Conservation (phyloP, 1,139 yeast species). For the Petasospora fabianii region DNA sequence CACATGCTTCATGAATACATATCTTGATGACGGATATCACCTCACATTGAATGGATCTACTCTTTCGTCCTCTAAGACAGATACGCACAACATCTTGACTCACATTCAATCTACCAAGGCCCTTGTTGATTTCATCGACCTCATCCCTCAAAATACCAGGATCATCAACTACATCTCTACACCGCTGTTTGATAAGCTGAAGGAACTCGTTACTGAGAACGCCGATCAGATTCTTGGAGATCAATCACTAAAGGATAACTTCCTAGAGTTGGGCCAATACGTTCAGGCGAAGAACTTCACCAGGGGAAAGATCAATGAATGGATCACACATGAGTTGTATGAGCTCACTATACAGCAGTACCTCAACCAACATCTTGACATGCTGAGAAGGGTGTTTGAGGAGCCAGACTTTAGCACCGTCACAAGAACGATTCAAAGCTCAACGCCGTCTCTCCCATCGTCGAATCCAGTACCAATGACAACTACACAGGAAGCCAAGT, state of each 20-base stretch:
- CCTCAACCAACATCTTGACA: slow-evolving; percentile 19
- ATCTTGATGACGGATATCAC: slow-evolving; percentile 7
- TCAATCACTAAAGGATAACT: slow-evolving; percentile 8
- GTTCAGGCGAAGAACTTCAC: slow-evolving; percentile 15
- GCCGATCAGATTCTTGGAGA: slow-evolving; percentile 15
- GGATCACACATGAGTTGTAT: slow-evolving; percentile 23
- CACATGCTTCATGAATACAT: slow-evolving; percentile 9
- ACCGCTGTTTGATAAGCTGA: slow-evolving; percentile 21
- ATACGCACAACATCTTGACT: slow-evolving; percentile 1
- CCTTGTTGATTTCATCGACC: slow-evolving; percentile 18
- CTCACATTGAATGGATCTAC: slow-evolving; percentile 1
- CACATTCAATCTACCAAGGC: slow-evolving; percentile 17
- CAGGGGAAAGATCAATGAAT: slow-evolving; percentile 19
- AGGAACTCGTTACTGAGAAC: slow-evolving; percentile 15
- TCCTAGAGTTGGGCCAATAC: slow-evolving; percentile 18
- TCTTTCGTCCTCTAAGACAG: too few species aligned
- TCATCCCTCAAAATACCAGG: slow-evolving; percentile 14
- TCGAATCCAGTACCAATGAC: neutral
- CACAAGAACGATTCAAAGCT: neutral
- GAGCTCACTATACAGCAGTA: slow-evolving; percentile 20
- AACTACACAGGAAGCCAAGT: slow-evolving; percentile 1
- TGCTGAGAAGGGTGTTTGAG: slow-evolving; percentile 6
- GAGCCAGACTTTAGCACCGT: slow-evolving; percentile 7
- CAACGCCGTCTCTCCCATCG: too few species aligned
- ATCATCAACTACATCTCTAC: slow-evolving; percentile 22